These are phyloP conservation scores for Talaromyces amestolkiae DNA, from an alignment of 2,329 filamentous ascomycete genomes.

Conservation along the genomic window DNA sequence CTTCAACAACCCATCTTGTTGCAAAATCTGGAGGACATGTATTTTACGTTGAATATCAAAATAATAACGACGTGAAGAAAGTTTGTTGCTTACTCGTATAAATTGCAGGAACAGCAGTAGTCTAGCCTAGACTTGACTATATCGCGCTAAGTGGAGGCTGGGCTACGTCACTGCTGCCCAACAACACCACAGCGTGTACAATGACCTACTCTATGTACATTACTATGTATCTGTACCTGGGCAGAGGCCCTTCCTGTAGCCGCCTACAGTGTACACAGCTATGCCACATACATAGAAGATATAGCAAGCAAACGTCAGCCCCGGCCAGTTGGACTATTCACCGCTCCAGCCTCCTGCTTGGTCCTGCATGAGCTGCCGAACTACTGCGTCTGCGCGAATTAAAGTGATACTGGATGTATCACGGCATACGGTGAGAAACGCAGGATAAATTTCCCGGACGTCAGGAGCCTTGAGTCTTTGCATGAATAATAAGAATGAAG, in stretches of 20 bases:
- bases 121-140: not conserved
- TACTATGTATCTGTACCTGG: not conserved
- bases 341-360: not conserved
- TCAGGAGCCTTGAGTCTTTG: not conserved
- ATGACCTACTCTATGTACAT: not conserved
- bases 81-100: not conserved
- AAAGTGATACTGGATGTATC: not conserved
- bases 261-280: no score
- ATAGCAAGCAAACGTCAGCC: not conserved
- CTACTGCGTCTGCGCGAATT: slow-evolving; percentile 5
- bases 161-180: slow-evolving; percentile 16
- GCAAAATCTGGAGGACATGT: not conserved
- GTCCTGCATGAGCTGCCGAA: not conserved
- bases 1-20: not conserved
- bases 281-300: no score
- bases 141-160: not conserved
- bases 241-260: not conserved
- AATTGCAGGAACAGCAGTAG: not conserved
- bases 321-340: not conserved
- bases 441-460: not conserved
- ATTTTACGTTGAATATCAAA: not conserved
- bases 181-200: not conserved
- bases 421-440: not conserved
- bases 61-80: not conserved
- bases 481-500: not conserved